Evolutionary conservation across 345 rosid genomes (phyloP), one percentile per base, ranked within the genome.

Genomic region (Populus deltoides): DNA sequence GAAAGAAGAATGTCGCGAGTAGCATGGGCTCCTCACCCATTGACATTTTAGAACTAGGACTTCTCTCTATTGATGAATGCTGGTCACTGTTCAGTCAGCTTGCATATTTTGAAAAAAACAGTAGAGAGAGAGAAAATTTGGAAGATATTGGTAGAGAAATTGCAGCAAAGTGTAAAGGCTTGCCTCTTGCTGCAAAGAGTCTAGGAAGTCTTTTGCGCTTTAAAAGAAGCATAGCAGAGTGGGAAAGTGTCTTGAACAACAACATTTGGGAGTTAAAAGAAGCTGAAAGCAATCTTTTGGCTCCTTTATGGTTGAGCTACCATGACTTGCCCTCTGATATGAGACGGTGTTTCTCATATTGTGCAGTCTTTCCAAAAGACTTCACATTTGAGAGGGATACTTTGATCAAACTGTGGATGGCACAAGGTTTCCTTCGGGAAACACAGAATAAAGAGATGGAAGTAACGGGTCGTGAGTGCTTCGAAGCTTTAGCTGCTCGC

Each of bases 181-280:
- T 72, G 27, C 71, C 80, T 22, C 33, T 71, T 8, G 75, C 75
- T 33, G 71, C 75, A 22, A 78, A 62, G 24, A 29, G 25, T 33
- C 12, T 81, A 11, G 76, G 76, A 3, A 36, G 68, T 12, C 59
- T 77, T 8, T 47, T 85, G 47, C 63, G 77, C 6, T 71, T 73
- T 0, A 7, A 77, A 75, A 41, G 24, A 8, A 29, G 43, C 1
- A 16, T 9, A 66, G 33, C 17, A 29, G 80, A 77, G 11, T 85
- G 87, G 83, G 41, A 70, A 41, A 70, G 10, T 29, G 72, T 85
- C 35, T 62, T 80, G 35, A 16, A 66, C 1, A 80, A 70, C 77
- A 66, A 68, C 8, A 6, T 74, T 0, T 81, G 84, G 82, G 45
- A 78, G 59, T 1, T 69, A 13, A 47, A 78, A 33, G 76, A 71